These are phyloP conservation scores for Suillus americanus DNA, from an alignment of 768 basidiomycete species.

Conservation along the genomic window DNA sequence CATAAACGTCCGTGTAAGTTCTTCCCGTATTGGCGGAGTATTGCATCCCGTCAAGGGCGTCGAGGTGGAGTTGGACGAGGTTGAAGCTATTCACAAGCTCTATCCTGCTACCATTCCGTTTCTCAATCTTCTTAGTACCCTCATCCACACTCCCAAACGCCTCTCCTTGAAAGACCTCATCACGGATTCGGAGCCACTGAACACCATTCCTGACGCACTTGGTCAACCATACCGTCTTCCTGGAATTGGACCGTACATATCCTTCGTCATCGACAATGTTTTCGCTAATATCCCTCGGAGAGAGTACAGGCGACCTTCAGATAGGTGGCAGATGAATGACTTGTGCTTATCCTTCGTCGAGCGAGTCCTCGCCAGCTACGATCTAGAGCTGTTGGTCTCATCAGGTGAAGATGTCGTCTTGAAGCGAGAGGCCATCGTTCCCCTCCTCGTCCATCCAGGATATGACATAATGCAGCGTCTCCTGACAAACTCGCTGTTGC, in stretches of 20 bases:
- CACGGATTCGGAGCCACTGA: slow-evolving; percentile 56
- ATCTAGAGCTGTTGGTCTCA: slow-evolving; percentile 70
- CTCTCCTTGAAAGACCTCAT: slow-evolving; percentile 60
- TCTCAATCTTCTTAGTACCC: slow-evolving; percentile 74
- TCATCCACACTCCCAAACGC: slow-evolving; percentile 82
- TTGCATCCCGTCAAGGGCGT: slow-evolving; percentile 71
- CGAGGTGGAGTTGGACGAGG: slow-evolving; percentile 83
- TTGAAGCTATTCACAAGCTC: slow-evolving; percentile 72
- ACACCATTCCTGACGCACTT: slow-evolving; percentile 77
- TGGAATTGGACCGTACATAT: slow-evolving; percentile 77
- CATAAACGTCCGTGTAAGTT: slow-evolving; percentile 63
- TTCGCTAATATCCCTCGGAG: slow-evolving; percentile 74
- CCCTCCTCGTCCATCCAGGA: slow-evolving; percentile 76
- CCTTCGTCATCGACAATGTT: slow-evolving; percentile 90
- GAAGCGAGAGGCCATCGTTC: slow-evolving; percentile 53
- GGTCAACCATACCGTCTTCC: slow-evolving; percentile 80
- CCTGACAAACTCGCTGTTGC: slow-evolving; percentile 70
- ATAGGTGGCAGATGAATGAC: slow-evolving; percentile 87
- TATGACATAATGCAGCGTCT: slow-evolving; percentile 83
- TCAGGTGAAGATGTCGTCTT: slow-evolving; percentile 51
- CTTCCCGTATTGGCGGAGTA: slow-evolving; percentile 24
- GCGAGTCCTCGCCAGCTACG: slow-evolving; percentile 76
- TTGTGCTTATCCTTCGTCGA: slow-evolving; percentile 84
- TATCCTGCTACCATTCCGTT: slow-evolving; percentile 93
- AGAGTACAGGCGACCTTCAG: slow-evolving; percentile 71